These are phyloP conservation scores for Dothistroma pini DNA, from an alignment of 2,329 filamentous ascomycete species.

Conservation along the genomic window DNA sequence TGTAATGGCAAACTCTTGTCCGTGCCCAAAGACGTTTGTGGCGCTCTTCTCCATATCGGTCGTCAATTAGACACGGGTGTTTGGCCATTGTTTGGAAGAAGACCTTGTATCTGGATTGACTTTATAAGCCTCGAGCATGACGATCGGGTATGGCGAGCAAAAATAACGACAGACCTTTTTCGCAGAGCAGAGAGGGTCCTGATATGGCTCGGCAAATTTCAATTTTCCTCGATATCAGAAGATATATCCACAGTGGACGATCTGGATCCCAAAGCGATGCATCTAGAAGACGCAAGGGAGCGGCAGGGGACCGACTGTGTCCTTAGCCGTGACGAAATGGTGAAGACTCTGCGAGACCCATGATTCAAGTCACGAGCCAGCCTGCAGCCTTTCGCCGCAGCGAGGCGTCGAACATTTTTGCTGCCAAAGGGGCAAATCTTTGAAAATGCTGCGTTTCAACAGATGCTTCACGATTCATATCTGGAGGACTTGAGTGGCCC, in stretches of 20 bases:
- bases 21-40: background rate
- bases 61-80: background rate
- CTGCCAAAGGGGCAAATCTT: background rate
- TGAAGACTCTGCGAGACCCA: background rate
- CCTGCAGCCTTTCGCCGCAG: background rate
- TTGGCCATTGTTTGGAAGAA: background rate
- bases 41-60: background rate
- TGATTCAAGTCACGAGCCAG: background rate
- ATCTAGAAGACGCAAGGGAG: background rate
- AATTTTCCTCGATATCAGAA: background rate
- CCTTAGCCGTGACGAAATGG: background rate
- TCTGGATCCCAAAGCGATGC: background rate
- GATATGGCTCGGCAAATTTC: background rate
- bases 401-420: background rate
- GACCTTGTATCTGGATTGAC: constrained; percentile 1
- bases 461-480: background rate
- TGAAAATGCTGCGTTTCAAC: background rate
- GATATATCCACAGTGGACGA: background rate
- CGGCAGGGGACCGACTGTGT: background rate
- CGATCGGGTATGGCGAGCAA: background rate
- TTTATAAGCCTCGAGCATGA: background rate
- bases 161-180: background rate
- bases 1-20: background rate
- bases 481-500: background rate
- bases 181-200: background rate